These are phyloP conservation scores for Bacidia rubella DNA, from an alignment of 495 filamentous ascomycete species.

Conservation along the genomic window DNA sequence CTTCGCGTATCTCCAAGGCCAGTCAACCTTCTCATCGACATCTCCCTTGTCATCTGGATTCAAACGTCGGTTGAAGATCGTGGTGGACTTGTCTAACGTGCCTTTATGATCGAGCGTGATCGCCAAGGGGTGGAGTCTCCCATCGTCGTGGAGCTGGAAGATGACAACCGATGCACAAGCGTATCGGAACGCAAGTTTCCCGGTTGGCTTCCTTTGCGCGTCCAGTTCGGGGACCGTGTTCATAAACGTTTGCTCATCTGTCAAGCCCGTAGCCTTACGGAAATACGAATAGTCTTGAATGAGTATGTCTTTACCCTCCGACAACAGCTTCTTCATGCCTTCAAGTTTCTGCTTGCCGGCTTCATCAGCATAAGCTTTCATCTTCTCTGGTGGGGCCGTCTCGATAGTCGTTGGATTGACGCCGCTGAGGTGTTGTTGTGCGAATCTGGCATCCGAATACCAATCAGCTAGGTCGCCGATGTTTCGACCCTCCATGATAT, in stretches of 20 bases:
- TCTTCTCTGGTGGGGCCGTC: constrained; percentile 9
- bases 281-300: constrained; percentile 37
- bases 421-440: constrained; percentile 35
- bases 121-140: not conserved
- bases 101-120: constrained; percentile 33
- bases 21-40: constrained; percentile 33
- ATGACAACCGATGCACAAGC: not conserved
- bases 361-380: not conserved
- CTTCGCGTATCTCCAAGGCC: constrained; percentile 39
- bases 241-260: too few relatives aligned
- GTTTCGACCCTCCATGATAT: constrained; percentile 27
- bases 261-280: constrained; percentile 25
- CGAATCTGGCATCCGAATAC: constrained; percentile 34
- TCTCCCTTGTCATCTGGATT: too few relatives aligned
- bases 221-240: too few relatives aligned
- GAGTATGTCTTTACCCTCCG: constrained; percentile 22
- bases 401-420: constrained; percentile 37
- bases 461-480: constrained; percentile 33
- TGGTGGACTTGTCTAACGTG: constrained; percentile 27
- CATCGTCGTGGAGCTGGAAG: not conserved
- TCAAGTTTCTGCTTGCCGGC: constrained; percentile 18
- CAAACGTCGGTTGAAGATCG: constrained; percentile 33
- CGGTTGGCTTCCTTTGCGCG: not conserved
- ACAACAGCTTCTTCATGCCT: constrained; percentile 14
- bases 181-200: constrained; percentile 1